phyloP scores from a whole-genome alignment of 768 basidiomycete species.

The Lentinus tigrinus region DNA sequence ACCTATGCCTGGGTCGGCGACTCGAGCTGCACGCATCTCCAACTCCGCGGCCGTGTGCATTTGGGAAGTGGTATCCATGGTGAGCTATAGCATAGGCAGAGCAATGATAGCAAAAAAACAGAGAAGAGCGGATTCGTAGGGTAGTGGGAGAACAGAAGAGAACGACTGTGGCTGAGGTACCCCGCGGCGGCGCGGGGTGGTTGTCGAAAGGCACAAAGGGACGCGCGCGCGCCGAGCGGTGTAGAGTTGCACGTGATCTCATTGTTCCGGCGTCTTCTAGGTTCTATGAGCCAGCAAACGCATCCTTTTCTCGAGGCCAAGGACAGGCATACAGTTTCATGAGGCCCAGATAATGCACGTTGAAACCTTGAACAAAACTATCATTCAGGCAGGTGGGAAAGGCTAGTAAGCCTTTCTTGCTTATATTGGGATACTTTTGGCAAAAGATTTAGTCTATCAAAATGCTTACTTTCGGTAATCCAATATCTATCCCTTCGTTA shows the following conservation, averaged over 20 bases:
- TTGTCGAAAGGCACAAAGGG: constrained; percentile 12
- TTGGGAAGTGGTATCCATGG: constrained; percentile 45
- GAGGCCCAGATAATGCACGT: too few relatives aligned
- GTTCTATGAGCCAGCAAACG: too few relatives aligned
- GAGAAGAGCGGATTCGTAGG: not conserved
- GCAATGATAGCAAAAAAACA: not conserved
- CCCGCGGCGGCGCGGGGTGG: constrained; percentile 12
- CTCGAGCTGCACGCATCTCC: constrained; percentile 67
- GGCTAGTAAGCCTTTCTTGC: too few relatives aligned
- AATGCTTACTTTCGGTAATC: too few relatives aligned
- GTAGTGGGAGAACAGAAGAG: not conserved
- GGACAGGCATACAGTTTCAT: too few relatives aligned
- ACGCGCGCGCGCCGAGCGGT: constrained; percentile 13
- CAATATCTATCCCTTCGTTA: too few relatives aligned
- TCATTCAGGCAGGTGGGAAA: too few relatives aligned
- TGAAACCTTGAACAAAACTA: too few relatives aligned
- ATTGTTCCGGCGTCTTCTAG: too few relatives aligned
- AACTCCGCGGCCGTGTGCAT: constrained; percentile 55
- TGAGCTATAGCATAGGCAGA: constrained; percentile 8
- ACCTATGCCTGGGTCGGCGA: constrained; percentile 78
- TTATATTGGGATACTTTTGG: too few relatives aligned
- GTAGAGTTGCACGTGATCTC: not conserved
- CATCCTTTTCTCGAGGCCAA: too few relatives aligned
- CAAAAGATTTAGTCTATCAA: too few relatives aligned
- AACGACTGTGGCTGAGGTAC: constrained; percentile 13